Evolutionary conservation across 805 yeast genomes (phyloP), one percentile per base, ranked within the genome.

Genomic region (Candida incommunis): DNA sequence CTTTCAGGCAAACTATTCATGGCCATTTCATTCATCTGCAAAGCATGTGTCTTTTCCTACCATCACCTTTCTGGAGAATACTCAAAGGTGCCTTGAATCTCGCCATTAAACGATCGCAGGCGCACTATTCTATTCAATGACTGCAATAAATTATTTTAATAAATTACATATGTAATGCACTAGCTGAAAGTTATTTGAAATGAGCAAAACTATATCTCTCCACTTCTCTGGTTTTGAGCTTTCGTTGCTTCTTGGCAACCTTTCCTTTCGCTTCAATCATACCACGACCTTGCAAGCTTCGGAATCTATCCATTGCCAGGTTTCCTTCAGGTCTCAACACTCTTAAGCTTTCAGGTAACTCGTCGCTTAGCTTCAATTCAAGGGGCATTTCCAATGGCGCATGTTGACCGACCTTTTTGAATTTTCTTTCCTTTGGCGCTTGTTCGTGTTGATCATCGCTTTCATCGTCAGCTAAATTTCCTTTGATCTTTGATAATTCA

Each of bases 241-340:
- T 84, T 26, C 88, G 74, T 94, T 94, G 86, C 66, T 88, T 90
- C 63, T 90, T 96, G 24, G 94, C 82, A 50, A 82, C 65, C 69
- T 82, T 80, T 59, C 81, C 75, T 61, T 69, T 75, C 3, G 95
- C 70, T 63, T 90, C 98, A 46, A 92, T 71, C 58, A 80, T 75
- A 53, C 98, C 98, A 24, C 80, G 70, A 50, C 84, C 76, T 66
- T 92, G 97, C 50, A 90, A 61, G 49, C 74, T 75, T 61, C 79
- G 72, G 77, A 90, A 78, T 47, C 86, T 79, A 59, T 88, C 96
- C 51, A 80, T 78, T 41, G 86, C 69, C 47, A 85, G 65, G 59
- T 81, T 84, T 16, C 97, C 97, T 66, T 92, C 98, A 0, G 97
- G 92, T 58, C 76, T 83, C 57, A 92, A 67, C 50, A 78, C 75